Base-by-base conservation (phyloP, 495 filamentous ascomycete species). In the Letharia columbiana region DNA sequence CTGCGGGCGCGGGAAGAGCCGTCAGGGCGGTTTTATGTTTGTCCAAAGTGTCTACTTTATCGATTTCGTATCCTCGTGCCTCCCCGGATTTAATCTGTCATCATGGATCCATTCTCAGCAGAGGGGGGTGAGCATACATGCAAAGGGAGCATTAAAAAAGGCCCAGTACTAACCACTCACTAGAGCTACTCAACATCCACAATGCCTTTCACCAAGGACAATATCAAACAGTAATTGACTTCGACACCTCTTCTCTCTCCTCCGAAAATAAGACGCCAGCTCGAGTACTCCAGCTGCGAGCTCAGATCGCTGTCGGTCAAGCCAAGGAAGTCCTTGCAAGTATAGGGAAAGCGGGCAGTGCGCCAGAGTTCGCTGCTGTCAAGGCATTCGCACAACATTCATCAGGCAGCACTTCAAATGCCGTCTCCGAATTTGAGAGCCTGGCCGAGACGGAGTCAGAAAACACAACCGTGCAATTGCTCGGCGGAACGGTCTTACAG, bases 161-260 rank as follows among this genome's bases (percentile, higher is more conserved):
- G 18, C 33, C 6, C 4, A 68, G 23, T 59, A 18, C 61, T 45
- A 39, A 70, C 54, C 54, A 42, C 54, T 67, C 60, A 61, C n/a
- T 73, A 89, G 94, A 98, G 79, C 86, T 98, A 70, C 86, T 96
- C 76, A 96, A 92, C 81, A 87, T 97, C 75, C 90, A 94, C 84
- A 96, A 89, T 79, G 84, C 90, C 80, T 97, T 96, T 84, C 89
- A 94, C 82, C 89, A 92, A 74, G 91, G 90, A 73, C 91, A 93
- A 79, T 96, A 91, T 83, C 80, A 87, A 62, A 79, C 84, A 64
- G 91, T 94, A 68, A 75, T 93, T 77, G 87, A 91, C 78, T 92
- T 89, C 77, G 86, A 91, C 76, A 86, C 85, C 37, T 82, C 87
- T 8, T 77, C 86, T 56, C 86, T 97, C 66, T 91, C 90, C 62